Percentiles rank a stretch among this genome's conserved stretches.
Conservation (phyloP, 495 filamentous ascomycete species). For the Xylaria sp. region DNA sequence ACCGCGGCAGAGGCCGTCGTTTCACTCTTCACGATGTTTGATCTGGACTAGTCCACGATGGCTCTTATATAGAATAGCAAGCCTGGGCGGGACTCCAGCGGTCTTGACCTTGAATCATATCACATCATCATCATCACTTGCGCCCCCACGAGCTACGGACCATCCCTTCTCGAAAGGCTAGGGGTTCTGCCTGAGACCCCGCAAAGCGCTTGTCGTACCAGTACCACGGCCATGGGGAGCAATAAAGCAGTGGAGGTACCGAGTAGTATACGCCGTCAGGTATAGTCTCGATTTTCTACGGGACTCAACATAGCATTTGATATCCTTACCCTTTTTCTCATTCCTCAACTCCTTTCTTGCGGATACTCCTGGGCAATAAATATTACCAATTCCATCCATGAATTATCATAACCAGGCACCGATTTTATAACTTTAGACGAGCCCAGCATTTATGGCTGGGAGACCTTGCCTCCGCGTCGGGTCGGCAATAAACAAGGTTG, state of each 20-base stretch:
- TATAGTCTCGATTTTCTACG: not conserved
- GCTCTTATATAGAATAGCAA: not conserved
- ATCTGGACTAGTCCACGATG: not conserved
- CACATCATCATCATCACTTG: slow-evolving; percentile 10
- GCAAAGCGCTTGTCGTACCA: slow-evolving; percentile 20
- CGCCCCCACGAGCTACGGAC: slow-evolving; percentile 16
- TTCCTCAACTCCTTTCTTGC: not conserved
- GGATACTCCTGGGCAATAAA: not conserved
- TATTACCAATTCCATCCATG: not conserved
- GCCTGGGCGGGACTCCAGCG: not conserved
- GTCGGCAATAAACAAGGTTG: not conserved
- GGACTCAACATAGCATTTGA: not conserved
- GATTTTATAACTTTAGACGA: not conserved
- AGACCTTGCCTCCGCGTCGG: not conserved
- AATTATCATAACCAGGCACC: not conserved
- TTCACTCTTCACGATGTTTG: not conserved
- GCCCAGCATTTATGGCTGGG: slow-evolving; percentile 1
- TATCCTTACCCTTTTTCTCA: not conserved
- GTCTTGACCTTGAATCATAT: not conserved
- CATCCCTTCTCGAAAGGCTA: not conserved
- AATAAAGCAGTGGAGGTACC: not conserved
- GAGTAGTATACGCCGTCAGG: too few species aligned
- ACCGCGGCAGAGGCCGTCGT: not conserved
- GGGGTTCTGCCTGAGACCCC: not conserved
- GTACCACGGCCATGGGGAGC: slow-evolving; percentile 21